Conservation (phyloP, 768 basidiomycete species). For the Macrolepiota albuminosa region DNA sequence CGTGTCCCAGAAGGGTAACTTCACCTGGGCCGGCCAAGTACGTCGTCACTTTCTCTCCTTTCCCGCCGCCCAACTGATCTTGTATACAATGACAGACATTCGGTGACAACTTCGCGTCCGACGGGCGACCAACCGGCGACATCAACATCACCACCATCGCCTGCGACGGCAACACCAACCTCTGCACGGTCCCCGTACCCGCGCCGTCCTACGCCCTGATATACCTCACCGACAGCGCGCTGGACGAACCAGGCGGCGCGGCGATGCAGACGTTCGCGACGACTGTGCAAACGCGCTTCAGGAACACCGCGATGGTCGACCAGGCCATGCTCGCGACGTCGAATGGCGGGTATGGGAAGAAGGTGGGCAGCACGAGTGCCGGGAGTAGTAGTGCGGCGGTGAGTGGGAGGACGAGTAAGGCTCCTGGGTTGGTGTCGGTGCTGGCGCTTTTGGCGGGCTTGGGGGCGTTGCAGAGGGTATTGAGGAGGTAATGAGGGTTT, state of each 20-base stretch:
- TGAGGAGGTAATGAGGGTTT: not conserved
- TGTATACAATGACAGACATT: constrained; percentile 40
- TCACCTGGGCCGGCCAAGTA: constrained; percentile 61
- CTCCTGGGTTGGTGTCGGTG: not conserved
- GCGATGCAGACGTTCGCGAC: constrained; percentile 49
- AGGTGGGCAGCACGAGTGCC: constrained; percentile 28
- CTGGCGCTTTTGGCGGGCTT: not conserved
- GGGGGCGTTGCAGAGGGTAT: not conserved
- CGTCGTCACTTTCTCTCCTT: not conserved
- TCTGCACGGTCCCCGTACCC: constrained; percentile 57
- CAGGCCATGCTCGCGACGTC: constrained; percentile 49
- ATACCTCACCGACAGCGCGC: constrained; percentile 47
- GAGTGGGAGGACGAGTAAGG: not conserved
- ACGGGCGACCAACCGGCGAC: constrained; percentile 59
- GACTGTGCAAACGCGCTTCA: constrained; percentile 50
- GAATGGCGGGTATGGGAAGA: constrained; percentile 31
- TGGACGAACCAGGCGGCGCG: constrained; percentile 20
- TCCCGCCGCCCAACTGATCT: too few species aligned
- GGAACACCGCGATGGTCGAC: constrained; percentile 54
- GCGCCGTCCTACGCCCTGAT: constrained; percentile 75
- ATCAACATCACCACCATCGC: constrained; percentile 52
- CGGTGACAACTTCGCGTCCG: constrained; percentile 54
- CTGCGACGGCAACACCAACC: constrained; percentile 51
- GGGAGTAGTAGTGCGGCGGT: constrained; percentile 20
- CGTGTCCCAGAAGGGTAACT: constrained; percentile 50